These are phyloP conservation scores for Xylaria castorea DNA, from an alignment of 495 filamentous ascomycete species.

Conservation along the genomic window DNA sequence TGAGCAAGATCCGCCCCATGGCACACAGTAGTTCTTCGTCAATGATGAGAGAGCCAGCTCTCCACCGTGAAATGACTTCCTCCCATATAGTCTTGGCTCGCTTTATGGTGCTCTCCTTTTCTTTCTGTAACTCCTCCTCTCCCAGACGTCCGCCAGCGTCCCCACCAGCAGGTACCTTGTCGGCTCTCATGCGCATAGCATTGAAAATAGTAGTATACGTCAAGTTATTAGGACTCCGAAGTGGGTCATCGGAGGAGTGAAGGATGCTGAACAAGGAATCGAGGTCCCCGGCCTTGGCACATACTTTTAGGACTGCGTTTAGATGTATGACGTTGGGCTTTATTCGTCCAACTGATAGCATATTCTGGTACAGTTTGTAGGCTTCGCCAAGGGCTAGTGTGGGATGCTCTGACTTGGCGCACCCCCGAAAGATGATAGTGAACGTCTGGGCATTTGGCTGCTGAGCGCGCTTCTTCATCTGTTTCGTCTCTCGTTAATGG, in stretches of 20 bases:
- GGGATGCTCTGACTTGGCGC: slow-evolving; percentile 60
- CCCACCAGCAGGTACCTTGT: slow-evolving; percentile 24
- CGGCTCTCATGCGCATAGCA: slow-evolving; percentile 57
- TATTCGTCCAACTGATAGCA: slow-evolving; percentile 64
- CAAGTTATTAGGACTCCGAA: slow-evolving; percentile 64
- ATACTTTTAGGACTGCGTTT: slow-evolving; percentile 85
- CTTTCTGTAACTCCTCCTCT: slow-evolving; percentile 41
- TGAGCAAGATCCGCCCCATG: slow-evolving; percentile 76
- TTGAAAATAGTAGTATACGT: slow-evolving; percentile 86
- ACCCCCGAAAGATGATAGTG: slow-evolving; percentile 81
- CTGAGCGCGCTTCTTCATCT: slow-evolving; percentile 94
- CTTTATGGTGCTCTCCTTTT: slow-evolving; percentile 49
- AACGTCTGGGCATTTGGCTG: slow-evolving; percentile 78
- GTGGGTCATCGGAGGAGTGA: slow-evolving; percentile 66
- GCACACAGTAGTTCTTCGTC: slow-evolving; percentile 76
- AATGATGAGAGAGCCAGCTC: slow-evolving; percentile 66
- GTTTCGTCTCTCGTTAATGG: slow-evolving; percentile 9
- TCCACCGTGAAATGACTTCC: slow-evolving; percentile 78
- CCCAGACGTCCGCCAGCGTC: slow-evolving; percentile 31
- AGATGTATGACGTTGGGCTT: slow-evolving; percentile 77
- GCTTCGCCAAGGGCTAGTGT: slow-evolving; percentile 65
- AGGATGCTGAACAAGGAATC: slow-evolving; percentile 78
- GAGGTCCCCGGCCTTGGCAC: slow-evolving; percentile 70
- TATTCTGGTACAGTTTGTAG: slow-evolving; percentile 72
- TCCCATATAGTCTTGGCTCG: slow-evolving; percentile 76